Percentiles rank a stretch among this genome's conserved stretches.
phyloP scores from a whole-genome alignment of 495 filamentous ascomycete genomes.

The Daldinia bambusicola region DNA sequence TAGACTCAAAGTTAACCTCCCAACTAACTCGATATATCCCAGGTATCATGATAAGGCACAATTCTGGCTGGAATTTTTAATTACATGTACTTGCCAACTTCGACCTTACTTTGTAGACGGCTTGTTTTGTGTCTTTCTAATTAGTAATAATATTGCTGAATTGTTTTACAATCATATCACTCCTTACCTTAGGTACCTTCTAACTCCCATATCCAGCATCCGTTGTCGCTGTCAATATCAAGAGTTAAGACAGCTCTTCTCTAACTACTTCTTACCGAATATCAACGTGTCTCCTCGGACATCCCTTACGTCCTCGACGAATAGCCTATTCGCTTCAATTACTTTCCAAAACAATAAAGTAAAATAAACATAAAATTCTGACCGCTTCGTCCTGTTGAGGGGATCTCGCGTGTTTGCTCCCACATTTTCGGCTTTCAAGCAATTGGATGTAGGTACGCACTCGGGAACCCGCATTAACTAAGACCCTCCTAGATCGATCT shows the following conservation, averaged over 20 bases:
- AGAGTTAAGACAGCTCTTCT: neutral
- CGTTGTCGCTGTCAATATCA: neutral
- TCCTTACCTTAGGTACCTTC: neutral
- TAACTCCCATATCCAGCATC: neutral
- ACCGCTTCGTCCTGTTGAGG: neutral
- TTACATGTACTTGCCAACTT: too few relatives aligned
- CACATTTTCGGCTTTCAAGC: conserved; percentile 15
- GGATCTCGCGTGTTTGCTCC: neutral
- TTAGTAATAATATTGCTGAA: neutral
- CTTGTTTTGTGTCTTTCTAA: neutral
- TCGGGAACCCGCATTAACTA: conserved; percentile 4
- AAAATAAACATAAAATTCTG: neutral
- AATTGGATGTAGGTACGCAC: conserved; percentile 11
- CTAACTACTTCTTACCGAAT: neutral
- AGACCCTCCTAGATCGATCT: conserved; percentile 12
- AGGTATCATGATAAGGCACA: too few relatives aligned
- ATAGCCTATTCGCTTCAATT: neutral
- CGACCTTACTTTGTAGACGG: too few relatives aligned
- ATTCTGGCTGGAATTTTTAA: too few relatives aligned
- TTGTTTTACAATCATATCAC: conserved; percentile 1
- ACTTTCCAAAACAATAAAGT: neutral
- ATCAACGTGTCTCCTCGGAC: neutral
- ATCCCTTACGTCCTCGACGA: neutral
- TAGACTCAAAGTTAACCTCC: conserved; percentile 8
- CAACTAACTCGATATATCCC: neutral